Evolutionary conservation across 2,329 filamentous ascomycete genomes (phyloP), one percentile per base, ranked within the genome.

Genomic region (Pyrenophora seminiperda): DNA sequence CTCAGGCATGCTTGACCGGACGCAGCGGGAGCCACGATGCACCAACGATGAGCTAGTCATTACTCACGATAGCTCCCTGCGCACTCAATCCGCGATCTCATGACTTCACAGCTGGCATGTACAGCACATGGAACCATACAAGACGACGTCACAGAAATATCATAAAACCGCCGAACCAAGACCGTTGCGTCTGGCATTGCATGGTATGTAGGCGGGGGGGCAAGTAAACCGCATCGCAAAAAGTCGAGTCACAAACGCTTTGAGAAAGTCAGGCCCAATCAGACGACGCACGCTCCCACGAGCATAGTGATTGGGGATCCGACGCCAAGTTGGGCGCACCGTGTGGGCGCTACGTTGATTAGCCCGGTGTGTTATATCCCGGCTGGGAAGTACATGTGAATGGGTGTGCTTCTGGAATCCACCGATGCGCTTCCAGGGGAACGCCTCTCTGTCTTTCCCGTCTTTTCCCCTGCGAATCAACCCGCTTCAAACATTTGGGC

Each of bases 391-490:
- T 47, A 50, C 49, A 34, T 43, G 57, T 58, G 57, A 60, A 60
- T 50, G 37, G 37, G n/a, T 38, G 37, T 38, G 50, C 24, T 40
- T 53, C 46, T 46, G 31, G 32, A 53, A 53, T 42, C 20, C 37
- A 36, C 18, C 32, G 18, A 41, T 47, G 9, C 27, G 32, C 27
- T 34, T 40, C 48, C 38, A 34, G 33, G 37, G 41, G 47, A 38
- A 27, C 15, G 43, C 44, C 20, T 33, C 32, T 38, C 40, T 43
- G 37, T 29, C 48, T 41, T 34, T 48, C 34, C 54, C 53, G 53
- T 56, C 46, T 50, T 41, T 34, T 48, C 34, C 54, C 53, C 54
- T 56, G 48, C 58, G 50, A 61, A 58, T 58, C 55, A 54, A 50
- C 36, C 7, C 37, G 31, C n/a, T 34, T 40, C 37, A 53, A 53